A percentile compares a stretch with the other conserved stretches of the same genome.
These are phyloP conservation scores for Chionographis japonica DNA, from an alignment of 106 monocot genomes.

Conservation along the genomic window DNA sequence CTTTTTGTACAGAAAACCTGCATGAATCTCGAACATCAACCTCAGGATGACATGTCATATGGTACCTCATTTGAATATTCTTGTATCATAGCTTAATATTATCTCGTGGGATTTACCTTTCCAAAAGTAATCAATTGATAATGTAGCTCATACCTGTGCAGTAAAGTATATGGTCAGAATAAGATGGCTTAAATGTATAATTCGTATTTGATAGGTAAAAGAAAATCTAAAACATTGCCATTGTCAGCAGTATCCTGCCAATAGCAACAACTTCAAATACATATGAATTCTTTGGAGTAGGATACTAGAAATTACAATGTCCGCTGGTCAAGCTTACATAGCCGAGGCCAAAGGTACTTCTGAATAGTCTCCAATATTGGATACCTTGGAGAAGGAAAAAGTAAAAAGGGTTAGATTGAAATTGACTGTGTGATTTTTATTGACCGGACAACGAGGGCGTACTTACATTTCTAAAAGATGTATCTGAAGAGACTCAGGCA, in stretches of 20 bases:
- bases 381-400: constrained; percentile 46
- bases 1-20: constrained; percentile 88
- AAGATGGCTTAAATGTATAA: constrained; percentile 1
- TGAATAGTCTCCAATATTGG: constrained; percentile 86
- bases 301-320: constrained; percentile 40
- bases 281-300: too few relatives aligned
- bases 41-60: background rate
- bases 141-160: constrained; percentile 83
- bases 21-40: constrained; percentile 9
- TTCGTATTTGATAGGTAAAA: background rate
- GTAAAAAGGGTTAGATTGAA: background rate
- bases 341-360: constrained; percentile 68
- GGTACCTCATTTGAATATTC: background rate
- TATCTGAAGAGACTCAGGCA: constrained; percentile 93
- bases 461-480: constrained; percentile 89
- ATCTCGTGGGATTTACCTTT: constrained; percentile 48
- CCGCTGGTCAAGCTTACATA: constrained; percentile 60
- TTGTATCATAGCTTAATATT: background rate
- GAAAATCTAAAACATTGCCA: background rate
- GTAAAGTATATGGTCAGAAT: constrained; percentile 5
- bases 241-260: too few relatives aligned
- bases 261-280: too few relatives aligned
- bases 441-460: background rate
- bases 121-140: constrained; percentile 97
- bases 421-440: background rate